Base-by-base conservation (phyloP, 2,329 filamentous ascomycete genomes). In the Fusarium kyushuense region DNA sequence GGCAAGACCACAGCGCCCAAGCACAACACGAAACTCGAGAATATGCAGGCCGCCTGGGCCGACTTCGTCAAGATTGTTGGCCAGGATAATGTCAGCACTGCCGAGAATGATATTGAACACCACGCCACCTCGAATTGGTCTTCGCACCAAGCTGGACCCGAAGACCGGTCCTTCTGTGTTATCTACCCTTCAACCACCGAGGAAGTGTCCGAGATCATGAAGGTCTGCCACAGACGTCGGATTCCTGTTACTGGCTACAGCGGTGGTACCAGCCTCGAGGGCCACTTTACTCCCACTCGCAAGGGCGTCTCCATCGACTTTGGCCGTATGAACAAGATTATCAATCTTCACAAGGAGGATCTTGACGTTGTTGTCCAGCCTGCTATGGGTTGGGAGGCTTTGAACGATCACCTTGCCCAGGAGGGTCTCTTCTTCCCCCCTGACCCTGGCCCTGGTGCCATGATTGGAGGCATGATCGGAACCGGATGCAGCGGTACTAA, bases 271-370 rank as follows among this genome's bases (percentile, higher is more conserved):
- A 94, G 91, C 74, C 83, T 97, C 32, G 94, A 97, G 79, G 94
- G 94, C 2, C 93, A 97, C 78, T 97, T 92, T 78, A 89, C 93
- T 2, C 88, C 93, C 3, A 97, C 93, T 17, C 84, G 89, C 69
- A 91, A 92, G 58, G 94, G 94, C 21, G 88, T 97, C 32, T 95
- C 92, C 72, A 86, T 97, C 73, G 93, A 97, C 79, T 96, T 97
- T 77, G 86, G 86, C 51, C 87, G 90, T 63, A 97, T 97, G 94
- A 88, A 95, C 80, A 88, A 90, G 76, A 89, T 97, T 53, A 67
- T 97, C 33, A 82, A 84, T 35, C 80, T 97, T 71, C 91, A 97
- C 81, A 90, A 91, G 79, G 88, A 90, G 3, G 91, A 94, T 74
- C 81, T 93, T 63, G 91, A 94, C 76, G 90, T 92, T 16, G 85